Base-by-base conservation (phyloP, 176 grass and related monocot genomes). In the Canna indica region DNA sequence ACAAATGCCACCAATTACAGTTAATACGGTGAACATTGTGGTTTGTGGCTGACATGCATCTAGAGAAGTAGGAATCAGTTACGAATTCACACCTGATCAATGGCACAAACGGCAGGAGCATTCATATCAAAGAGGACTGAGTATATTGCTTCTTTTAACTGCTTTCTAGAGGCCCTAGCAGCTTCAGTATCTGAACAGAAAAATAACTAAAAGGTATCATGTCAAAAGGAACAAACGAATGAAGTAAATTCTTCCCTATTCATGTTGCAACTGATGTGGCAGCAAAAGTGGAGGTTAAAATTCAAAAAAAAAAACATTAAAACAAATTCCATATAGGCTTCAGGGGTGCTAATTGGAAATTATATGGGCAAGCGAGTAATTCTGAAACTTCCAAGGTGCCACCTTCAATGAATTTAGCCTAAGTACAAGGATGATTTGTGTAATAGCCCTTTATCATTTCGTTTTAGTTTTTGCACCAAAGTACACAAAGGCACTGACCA, bases 81-180 rank as follows among this genome's bases (percentile, higher is more conserved):
- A 17, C 18, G n/a, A 54, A 48, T 58, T 36, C 81, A 77, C 70
- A 92, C 94, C 75, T 97, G 94, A 87, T 92, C 50, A 54, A 54
- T n/a, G 26, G 85, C 79, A 74, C 88, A 91, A 80, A 96, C 83
- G 78, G 81, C 81, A 83, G 88, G 92, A 67, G 82, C 92, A 91
- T 96, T 91, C 88, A 96, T 87, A 59, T 96, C 92, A 24, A 96
- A 96, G 29, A 96, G 80, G 73, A 96, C 86, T 0, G 92, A 89
- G 65, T 78, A 83, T 58, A 96, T 6, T 7, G 85, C 80, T 41
- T 96, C 92, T 71, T 70, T 86, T 54, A 91, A 96, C 69, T 91
- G 92, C 71, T 68, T 91, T 64, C 86, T 85, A 47, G 92, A 96
- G 35, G 92, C 92, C 79, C 83, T 91, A 69, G 92, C 92, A 82